These are phyloP conservation scores for Linnemannia elongata DNA, from an alignment of 192 early-diverging fungal species.

Conservation along the genomic window DNA sequence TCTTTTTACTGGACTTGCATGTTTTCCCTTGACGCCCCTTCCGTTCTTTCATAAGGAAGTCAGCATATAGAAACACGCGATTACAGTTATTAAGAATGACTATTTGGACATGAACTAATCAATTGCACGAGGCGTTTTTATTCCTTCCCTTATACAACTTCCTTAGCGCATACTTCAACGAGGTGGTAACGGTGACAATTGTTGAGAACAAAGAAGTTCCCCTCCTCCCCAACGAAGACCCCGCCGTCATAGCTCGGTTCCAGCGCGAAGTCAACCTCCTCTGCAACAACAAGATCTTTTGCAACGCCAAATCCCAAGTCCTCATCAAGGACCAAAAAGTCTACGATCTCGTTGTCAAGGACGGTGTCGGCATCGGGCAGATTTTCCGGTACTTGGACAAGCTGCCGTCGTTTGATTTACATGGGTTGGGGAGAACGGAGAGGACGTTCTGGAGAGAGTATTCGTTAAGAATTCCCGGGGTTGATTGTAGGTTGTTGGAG, in stretches of 20 bases:
- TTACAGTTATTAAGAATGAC: not conserved
- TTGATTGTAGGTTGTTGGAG: conserved; percentile 58
- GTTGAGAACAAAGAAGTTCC: conserved; percentile 45
- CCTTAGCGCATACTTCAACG: conserved; percentile 59
- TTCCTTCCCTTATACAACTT: not conserved
- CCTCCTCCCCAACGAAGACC: conserved; percentile 21
- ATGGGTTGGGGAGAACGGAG: conserved; percentile 45
- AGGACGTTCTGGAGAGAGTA: conserved; percentile 61
- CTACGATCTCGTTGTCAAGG: conserved; percentile 53
- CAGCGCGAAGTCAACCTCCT: conserved; percentile 60
- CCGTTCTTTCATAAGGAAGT: not conserved
- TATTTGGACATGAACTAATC: not conserved
- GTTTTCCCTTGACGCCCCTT: not conserved
- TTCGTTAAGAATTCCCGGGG: conserved; percentile 47
- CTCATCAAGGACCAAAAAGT: conserved; percentile 53
- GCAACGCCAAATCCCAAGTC: conserved; percentile 58
- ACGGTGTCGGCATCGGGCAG: conserved; percentile 61
- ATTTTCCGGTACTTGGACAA: conserved; percentile 60
- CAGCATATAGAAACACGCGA: not conserved
- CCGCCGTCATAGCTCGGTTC: conserved; percentile 46
- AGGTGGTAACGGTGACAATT: conserved; percentile 44
- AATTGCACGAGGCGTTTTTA: not conserved
- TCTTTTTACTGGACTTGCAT: not conserved
- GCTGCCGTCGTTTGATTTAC: conserved; percentile 57
- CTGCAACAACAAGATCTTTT: conserved; percentile 56